Evolutionary conservation across 805 yeast genomes (phyloP), one percentile per base, ranked within the genome.

Genomic region (Yarrowia yakushimensis): DNA sequence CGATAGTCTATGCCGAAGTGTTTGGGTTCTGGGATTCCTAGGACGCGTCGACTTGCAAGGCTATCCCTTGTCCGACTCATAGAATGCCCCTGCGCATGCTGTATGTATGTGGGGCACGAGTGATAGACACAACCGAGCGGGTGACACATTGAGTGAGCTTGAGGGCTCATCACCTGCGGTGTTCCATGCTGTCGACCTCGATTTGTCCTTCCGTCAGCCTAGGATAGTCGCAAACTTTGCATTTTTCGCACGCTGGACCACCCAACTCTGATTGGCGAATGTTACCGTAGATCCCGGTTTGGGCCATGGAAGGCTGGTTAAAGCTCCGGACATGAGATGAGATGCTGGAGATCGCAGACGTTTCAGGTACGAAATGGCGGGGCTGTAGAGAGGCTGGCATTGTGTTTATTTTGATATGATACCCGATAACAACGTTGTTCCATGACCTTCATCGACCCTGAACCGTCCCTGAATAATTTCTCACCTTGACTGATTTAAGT

Each of bases 251-350:
- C 23, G 17, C n/a, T 18, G 52, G 11, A 45, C 36, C 18, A n/a
- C 25, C 15, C 30, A 45, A 45, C 52, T 45, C 52, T 28, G 52
- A 30, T 45, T 30, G 34, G 4, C 8, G 17, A 15, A 30, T 28
- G 52, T 30, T 8, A 30, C 52, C 1, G 52, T 45, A 45, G 52
- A 45, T 45, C 52, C 23, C 11, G 5, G n/a, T 13, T n/a, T 17
- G 4, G 36, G 30, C 52, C 28, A 28, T 18, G 27, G 13, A 13
- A 25, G 52, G 52, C 52, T 45, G 52, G 52, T 20, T 28, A 17
- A 18, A n/a, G 23, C 50, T 17, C 50, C 50, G 50, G 50, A 43
- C 22, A 17, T 25, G 48, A 25, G 48, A 42, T 42, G 48, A 43
- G 50, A 43, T 17, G 11, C 12, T 18, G n/a, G 11, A 43, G n/a